Conservation (phyloP, 2,329 filamentous ascomycete species). For the Diaporthe velutina region DNA sequence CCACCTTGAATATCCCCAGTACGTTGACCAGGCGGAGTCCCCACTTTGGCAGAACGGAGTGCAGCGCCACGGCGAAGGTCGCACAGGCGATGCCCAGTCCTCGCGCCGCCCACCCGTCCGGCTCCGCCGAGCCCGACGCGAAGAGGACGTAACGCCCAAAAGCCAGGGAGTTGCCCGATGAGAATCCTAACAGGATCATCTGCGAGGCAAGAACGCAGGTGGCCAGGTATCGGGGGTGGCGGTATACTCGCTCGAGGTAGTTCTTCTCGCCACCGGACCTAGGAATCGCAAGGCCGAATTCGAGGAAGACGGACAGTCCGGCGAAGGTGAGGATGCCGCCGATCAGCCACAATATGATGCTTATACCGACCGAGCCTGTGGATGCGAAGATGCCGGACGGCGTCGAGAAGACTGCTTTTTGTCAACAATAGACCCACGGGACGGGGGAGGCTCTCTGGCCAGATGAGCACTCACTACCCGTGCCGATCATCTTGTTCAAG, state of each 20-base stretch:
- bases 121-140: constrained; percentile 60
- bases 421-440: not conserved
- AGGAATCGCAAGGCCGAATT: constrained; percentile 73
- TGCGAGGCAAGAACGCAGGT: constrained; percentile 71
- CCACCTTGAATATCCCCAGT: constrained; percentile 71
- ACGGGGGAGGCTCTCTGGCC: no score
- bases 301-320: constrained; percentile 72
- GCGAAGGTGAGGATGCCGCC: constrained; percentile 68
- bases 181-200: constrained; percentile 73
- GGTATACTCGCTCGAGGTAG: constrained; percentile 74
- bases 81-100: constrained; percentile 67
- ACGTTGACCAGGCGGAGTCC: constrained; percentile 71
- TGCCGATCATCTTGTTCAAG: constrained; percentile 71
- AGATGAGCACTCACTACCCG: constrained; percentile 59
- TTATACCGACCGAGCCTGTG: constrained; percentile 64
- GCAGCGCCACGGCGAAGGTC: constrained; percentile 67
- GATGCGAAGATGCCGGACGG: constrained; percentile 65
- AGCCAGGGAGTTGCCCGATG: constrained; percentile 69
- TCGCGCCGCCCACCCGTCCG: constrained; percentile 68
- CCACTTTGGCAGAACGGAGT: constrained; percentile 67
- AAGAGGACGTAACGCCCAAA: constrained; percentile 71
- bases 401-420: constrained; percentile 61
- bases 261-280: constrained; percentile 75
- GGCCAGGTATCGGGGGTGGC: constrained; percentile 68
- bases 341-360: constrained; percentile 52